phyloP scores from a whole-genome alignment of 2,329 filamentous ascomycete species.

The Beauveria pseudobassiana region DNA sequence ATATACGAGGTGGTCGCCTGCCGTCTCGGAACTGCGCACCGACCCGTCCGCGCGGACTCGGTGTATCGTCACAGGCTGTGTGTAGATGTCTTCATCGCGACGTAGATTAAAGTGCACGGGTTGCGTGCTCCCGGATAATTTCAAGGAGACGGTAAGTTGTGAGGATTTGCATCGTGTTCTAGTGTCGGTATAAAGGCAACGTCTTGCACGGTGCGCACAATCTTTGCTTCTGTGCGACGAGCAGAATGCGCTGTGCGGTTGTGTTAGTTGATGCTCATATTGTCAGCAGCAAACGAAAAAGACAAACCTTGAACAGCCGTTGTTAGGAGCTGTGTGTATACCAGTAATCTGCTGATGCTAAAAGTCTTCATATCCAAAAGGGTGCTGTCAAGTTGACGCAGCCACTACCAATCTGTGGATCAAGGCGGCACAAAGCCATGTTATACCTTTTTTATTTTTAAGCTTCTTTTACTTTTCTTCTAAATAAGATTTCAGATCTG shows the following conservation, averaged over 20 bases:
- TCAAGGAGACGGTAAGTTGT: conserved; percentile 5
- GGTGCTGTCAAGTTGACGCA: not conserved
- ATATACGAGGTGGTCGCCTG: conserved; percentile 11
- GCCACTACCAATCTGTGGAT: not conserved
- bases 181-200: not conserved
- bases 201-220: not conserved
- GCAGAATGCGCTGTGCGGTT: not conserved
- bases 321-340: conserved; percentile 5
- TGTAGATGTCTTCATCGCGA: conserved; percentile 12
- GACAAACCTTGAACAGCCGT: conserved; percentile 1
- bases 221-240: not conserved
- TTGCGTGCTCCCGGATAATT: not conserved
- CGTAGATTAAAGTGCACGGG: conserved; percentile 1
- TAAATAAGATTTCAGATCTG: too few species aligned
- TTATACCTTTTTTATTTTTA: not conserved
- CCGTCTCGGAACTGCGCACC: conserved; percentile 4
- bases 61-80: conserved; percentile 9
- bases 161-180: not conserved
- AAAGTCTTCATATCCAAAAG: conserved; percentile 1
- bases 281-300: not conserved
- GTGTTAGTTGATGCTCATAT: not conserved
- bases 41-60: conserved; percentile 9
- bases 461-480: not conserved
- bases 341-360: not conserved
- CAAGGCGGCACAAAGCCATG: not conserved